Evolutionary conservation across 1,284 basidiomycete species (phyloP).

Genomic region (Malassezia globosa): DNA sequence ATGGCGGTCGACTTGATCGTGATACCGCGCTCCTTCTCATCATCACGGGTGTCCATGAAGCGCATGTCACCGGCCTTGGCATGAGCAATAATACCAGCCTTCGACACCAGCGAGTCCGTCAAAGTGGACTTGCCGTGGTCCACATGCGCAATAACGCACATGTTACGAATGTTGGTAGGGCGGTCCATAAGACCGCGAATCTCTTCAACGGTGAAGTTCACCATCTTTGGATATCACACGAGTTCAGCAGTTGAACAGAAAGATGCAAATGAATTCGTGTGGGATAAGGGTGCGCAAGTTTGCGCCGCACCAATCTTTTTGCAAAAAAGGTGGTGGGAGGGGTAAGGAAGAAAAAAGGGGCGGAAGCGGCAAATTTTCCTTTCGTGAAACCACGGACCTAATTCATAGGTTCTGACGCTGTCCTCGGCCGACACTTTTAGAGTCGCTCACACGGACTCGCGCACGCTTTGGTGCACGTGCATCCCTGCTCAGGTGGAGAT

Average conservation of each 20-base stretch:
- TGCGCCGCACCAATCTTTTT: slow-evolving; percentile 12
- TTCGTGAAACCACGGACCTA: too few species aligned
- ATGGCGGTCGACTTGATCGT: slow-evolving; percentile 99
- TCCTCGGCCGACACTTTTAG: too few species aligned
- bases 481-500: too few species aligned
- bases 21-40: slow-evolving; percentile 99
- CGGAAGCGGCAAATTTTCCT: too few species aligned
- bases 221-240: slow-evolving; percentile 15
- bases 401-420: too few species aligned
- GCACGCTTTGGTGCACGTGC: too few species aligned
- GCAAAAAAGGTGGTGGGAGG: neutral
- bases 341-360: slow-evolving; percentile 12
- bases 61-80: slow-evolving; percentile 90
- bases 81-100: slow-evolving; percentile 96
- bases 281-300: slow-evolving; percentile 13
- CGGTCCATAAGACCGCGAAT: slow-evolving; percentile 77
- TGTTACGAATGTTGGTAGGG: slow-evolving; percentile 81
- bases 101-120: slow-evolving; percentile 96
- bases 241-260: slow-evolving; percentile 5
- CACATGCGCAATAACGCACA: slow-evolving; percentile 63
- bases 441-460: too few species aligned
- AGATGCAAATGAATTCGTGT: slow-evolving; percentile 6
- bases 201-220: slow-evolving; percentile 54
- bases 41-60: slow-evolving; percentile 91
- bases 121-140: slow-evolving; percentile 99